Evolutionary conservation across 2,329 filamentous ascomycete genomes (phyloP).

Genomic region (Trichoderma koningii): DNA sequence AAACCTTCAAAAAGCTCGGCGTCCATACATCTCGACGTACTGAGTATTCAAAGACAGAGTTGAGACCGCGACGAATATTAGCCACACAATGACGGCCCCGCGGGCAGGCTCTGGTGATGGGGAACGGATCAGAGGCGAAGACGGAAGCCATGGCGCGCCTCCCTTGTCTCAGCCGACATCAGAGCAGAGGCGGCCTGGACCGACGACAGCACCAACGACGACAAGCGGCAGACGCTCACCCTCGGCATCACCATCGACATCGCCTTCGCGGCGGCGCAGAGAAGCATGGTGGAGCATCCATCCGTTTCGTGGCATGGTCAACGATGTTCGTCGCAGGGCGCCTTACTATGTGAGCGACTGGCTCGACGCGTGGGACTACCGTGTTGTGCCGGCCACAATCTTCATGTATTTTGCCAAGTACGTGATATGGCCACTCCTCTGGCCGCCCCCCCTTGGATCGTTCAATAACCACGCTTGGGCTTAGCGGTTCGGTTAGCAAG

Average conservation of each 20-base stretch:
- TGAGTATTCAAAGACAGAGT: background rate
- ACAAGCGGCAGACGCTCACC: background rate
- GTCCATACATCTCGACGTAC: background rate
- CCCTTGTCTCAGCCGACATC: background rate
- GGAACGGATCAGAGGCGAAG: background rate
- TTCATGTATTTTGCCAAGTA: constrained; percentile 98
- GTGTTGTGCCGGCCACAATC: constrained; percentile 80
- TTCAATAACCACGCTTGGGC: too few species aligned
- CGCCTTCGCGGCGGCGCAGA: background rate
- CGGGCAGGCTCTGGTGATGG: background rate
- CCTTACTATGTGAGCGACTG: constrained; percentile 84
- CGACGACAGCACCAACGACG: background rate
- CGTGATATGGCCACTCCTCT: constrained; percentile 30
- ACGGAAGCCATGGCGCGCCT: background rate
- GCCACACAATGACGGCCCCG: background rate
- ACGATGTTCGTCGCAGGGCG: constrained; percentile 71
- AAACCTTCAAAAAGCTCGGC: background rate
- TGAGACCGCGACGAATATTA: background rate
- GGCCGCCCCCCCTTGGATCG: background rate
- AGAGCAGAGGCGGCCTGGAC: background rate
- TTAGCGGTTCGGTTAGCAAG: too few species aligned
- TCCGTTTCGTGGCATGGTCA: constrained; percentile 76
- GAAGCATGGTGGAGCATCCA: constrained; percentile 71
- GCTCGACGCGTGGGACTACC: constrained; percentile 86
- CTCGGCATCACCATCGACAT: background rate